Conservation (phyloP, 2,329 filamentous ascomycete species). For the Phyllosticta citriasiana region DNA sequence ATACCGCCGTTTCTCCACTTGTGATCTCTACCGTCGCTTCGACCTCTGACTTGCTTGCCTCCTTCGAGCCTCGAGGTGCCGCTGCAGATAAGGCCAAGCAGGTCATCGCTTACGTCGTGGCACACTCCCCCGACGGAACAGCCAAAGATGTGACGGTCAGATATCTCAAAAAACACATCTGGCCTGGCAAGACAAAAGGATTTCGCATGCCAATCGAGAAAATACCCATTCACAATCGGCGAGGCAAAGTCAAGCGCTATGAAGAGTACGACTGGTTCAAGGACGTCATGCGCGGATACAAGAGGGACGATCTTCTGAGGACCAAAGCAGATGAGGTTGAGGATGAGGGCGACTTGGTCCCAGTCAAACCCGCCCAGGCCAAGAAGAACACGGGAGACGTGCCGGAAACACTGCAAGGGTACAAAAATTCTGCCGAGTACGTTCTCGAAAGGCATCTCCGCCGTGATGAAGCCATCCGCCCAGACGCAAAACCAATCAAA, state of each 20-base stretch:
- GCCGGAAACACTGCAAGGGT: constrained; percentile 64
- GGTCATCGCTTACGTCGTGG: constrained; percentile 80
- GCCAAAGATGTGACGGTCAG: constrained; percentile 92
- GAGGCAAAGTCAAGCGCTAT: constrained; percentile 67
- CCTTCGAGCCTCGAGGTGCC: constrained; percentile 71
- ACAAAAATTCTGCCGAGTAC: constrained; percentile 77
- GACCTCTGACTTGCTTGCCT: constrained; percentile 50
- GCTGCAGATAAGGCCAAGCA: constrained; percentile 82
- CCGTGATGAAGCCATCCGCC: constrained; percentile 77
- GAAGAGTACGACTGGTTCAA: constrained; percentile 86
- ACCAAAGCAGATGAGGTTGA: constrained; percentile 72
- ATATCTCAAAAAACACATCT: constrained; percentile 71
- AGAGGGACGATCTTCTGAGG: constrained; percentile 39
- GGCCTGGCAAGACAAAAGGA: constrained; percentile 86
- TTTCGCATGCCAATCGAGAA: constrained; percentile 70
- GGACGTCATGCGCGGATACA: constrained; percentile 65
- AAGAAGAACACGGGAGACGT: constrained; percentile 65
- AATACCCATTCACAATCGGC: constrained; percentile 64
- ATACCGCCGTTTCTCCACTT: constrained; percentile 65
- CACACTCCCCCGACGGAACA: constrained; percentile 71
- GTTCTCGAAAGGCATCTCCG: constrained; percentile 78
- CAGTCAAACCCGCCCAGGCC: constrained; percentile 50
- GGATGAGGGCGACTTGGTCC: constrained; percentile 65
- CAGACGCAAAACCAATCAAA: constrained; percentile 58
- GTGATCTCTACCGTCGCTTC: constrained; percentile 33